Evolutionary conservation across 805 yeast species (phyloP), one percentile per base, ranked within the genome.

Genomic region (Isabelozyma heimii): DNA sequence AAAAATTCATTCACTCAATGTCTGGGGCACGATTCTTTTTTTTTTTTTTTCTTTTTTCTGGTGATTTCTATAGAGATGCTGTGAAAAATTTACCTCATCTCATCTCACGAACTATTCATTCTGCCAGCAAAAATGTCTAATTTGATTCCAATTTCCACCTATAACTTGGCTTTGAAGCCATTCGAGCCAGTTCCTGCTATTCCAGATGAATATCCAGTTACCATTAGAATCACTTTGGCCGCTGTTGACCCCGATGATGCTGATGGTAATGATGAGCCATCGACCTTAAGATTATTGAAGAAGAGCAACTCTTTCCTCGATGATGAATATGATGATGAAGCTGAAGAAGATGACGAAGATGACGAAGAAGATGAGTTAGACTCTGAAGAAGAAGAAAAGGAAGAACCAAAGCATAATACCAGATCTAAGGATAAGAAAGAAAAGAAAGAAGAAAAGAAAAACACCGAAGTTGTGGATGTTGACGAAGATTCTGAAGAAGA

Each of bases 161-260:
- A 84, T 77, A 86, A 86, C 76, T 78, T 90, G 70, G 90, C 88
- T 59, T 80, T 92, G 55, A 77, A 80, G 69, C 99, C 99, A 59
- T 94, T 87, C 66, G 76, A 82, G 59, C 96, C 97, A 58, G 84
- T 84, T 40, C 91, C 91, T 45, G 96, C 97, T 51, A 83, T 89
- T 64, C 89, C 86, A 55, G 86, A 83, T 51, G 95, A 87, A 51
- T 84, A 84, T 68, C 97, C 97, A 45, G 87, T 89, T 57, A 86
- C 97, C 53, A 83, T 92, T 58, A 88, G 96, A 72, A 69, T 92
- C 62, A 91, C 98, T 47, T 80, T 92, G 81, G 99, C 97, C 54
- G 96, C 99, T 52, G 79, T 94, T 62, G 97, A 92, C 73, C 96
- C 97, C 54, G 88, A 84, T 63, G 79, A 95, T 28, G 83, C 81